These are phyloP conservation scores for Hypoxylon sp. DNA, from an alignment of 2,329 filamentous ascomycete genomes.

Conservation along the genomic window DNA sequence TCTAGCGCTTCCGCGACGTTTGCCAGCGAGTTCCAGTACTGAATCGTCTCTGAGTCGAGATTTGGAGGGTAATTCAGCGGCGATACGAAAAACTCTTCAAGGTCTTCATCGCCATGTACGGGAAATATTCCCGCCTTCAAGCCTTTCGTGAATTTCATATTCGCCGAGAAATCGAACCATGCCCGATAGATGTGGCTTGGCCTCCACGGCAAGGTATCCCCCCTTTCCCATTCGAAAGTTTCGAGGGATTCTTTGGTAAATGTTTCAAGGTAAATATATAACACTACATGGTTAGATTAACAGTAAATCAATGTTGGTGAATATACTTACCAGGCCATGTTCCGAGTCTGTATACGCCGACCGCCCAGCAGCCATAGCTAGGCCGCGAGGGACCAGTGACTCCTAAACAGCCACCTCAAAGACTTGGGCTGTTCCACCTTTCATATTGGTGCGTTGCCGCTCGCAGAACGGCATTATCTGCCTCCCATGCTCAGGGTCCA, in stretches of 20 bases:
- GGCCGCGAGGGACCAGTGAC: constrained; percentile 19
- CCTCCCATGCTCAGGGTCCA: constrained; percentile 13
- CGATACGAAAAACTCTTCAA: constrained; percentile 38
- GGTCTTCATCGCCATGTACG: constrained; percentile 30
- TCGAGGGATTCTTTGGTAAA: constrained; percentile 16
- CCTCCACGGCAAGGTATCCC: constrained; percentile 7
- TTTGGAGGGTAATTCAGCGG: constrained; percentile 19
- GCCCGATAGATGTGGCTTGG: constrained; percentile 1
- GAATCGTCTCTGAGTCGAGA: constrained; percentile 23
- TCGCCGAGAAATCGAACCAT: constrained; percentile 36
- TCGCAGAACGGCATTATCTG: constrained; percentile 34
- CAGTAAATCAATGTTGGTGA: neutral
- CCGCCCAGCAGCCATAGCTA: constrained; percentile 9
- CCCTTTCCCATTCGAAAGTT: constrained; percentile 32
- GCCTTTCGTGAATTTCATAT: constrained; percentile 22
- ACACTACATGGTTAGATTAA: constrained; percentile 28
- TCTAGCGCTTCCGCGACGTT: constrained; percentile 35
- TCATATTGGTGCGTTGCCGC: constrained; percentile 24
- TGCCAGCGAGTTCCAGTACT: constrained; percentile 34
- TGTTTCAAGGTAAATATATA: constrained; percentile 36
- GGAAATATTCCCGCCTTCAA: constrained; percentile 6
- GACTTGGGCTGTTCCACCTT: constrained; percentile 35
- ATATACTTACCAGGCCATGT: constrained; percentile 18
- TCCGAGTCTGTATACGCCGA: constrained; percentile 20
- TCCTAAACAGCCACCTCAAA: constrained; percentile 34